Conservation (phyloP, 768 basidiomycete genomes). For the Boletus edulis region DNA sequence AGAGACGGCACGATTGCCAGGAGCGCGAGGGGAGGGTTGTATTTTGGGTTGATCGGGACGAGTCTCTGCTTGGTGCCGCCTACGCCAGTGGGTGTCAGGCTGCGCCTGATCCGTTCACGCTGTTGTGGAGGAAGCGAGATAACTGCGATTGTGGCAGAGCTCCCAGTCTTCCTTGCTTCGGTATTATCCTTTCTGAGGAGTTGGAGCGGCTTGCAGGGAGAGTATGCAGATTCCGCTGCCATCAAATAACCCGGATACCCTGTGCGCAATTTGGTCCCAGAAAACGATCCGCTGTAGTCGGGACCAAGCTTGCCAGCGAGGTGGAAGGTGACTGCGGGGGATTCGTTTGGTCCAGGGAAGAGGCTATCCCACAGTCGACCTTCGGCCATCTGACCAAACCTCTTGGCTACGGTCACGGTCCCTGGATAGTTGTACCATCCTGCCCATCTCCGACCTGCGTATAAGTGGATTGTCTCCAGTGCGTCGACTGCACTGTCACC, state of each 20-base stretch:
- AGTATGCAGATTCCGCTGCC: conserved; percentile 1
- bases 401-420: conserved; percentile 28
- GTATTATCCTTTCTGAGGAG: conserved; percentile 3
- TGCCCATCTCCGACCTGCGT: conserved; percentile 28
- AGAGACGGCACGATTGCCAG: conserved; percentile 23
- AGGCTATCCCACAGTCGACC: conserved; percentile 29
- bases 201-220: neutral
- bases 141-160: conserved; percentile 12
- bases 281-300: conserved; percentile 74
- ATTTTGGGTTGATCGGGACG: conserved; percentile 9
- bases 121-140: conserved; percentile 10
- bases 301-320: conserved; percentile 41
- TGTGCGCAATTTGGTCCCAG: conserved; percentile 50
- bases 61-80: neutral
- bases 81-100: neutral
- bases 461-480: conserved; percentile 32
- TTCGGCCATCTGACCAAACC: conserved; percentile 30
- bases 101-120: neutral
- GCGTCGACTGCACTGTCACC: conserved; percentile 33
- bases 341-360: conserved; percentile 31
- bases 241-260: conserved; percentile 59
- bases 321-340: conserved; percentile 26
- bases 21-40: conserved; percentile 4
- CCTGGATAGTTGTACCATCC: conserved; percentile 40
- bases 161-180: conserved; percentile 15